Evolutionary conservation across 2,329 filamentous ascomycete genomes (phyloP).

Genomic region (Ramularia collo-cygni): DNA sequence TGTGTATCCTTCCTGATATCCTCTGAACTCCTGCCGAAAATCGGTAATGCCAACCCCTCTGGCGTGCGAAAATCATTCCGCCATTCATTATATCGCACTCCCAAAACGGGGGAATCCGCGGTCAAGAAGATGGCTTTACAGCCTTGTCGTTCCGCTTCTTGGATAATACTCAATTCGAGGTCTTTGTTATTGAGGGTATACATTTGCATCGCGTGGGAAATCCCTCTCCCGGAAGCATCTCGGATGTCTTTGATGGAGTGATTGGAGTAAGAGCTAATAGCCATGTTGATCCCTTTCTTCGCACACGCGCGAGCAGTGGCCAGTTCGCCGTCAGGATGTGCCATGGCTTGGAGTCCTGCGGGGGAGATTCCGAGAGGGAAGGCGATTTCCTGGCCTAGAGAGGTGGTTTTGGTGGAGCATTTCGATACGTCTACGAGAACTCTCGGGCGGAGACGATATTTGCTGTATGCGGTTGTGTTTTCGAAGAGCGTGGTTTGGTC

Average conservation of each 20-base stretch:
- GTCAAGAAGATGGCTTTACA: constrained; percentile 51
- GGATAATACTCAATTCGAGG: constrained; percentile 37
- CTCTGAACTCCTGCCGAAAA: constrained; percentile 21
- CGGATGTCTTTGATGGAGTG: constrained; percentile 42
- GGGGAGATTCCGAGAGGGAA: constrained; percentile 49
- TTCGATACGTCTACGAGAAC: constrained; percentile 33
- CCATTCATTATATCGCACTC: constrained; percentile 47
- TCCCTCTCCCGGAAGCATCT: constrained; percentile 31
- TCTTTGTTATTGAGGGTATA: constrained; percentile 47
- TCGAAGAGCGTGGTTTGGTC: constrained; percentile 48
- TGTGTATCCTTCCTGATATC: constrained; percentile 23
- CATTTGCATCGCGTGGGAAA: constrained; percentile 49
- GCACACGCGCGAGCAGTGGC: constrained; percentile 44
- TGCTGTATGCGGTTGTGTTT: constrained; percentile 46
- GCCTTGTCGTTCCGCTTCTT: constrained; percentile 30
- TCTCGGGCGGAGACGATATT: constrained; percentile 32
- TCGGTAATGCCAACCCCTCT: constrained; percentile 24
- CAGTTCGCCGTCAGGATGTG: constrained; percentile 46
- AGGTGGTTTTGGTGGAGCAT: constrained; percentile 35
- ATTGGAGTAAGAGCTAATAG: constrained; percentile 43
- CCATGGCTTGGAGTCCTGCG: constrained; percentile 45
- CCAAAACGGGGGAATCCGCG: constrained; percentile 49
- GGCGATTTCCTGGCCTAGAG: constrained; percentile 37
- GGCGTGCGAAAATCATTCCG: constrained; percentile 44
- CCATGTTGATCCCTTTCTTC: constrained; percentile 40